A percentile compares a stretch with the other conserved stretches of the same genome.
Conservation (phyloP, 2,329 filamentous ascomycete species). For the Fusarium annulatum region DNA sequence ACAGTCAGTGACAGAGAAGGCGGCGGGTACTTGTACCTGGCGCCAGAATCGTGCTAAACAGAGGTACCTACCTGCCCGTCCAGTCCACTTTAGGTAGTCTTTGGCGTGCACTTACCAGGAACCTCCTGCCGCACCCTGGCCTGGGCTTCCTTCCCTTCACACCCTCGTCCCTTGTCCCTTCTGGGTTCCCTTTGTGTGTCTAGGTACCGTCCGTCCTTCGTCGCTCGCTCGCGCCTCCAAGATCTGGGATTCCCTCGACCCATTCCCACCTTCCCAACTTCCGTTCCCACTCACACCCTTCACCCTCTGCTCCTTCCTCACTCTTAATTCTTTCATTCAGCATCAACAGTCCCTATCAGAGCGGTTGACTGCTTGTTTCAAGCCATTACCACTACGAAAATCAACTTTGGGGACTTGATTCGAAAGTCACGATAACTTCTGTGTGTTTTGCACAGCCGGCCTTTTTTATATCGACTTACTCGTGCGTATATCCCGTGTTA, state of each 20-base stretch:
- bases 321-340: constrained; percentile 39
- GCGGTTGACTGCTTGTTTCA: constrained; percentile 36
- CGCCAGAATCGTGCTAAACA: constrained; percentile 32
- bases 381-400: constrained; percentile 21
- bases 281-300: constrained; percentile 45
- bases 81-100: neutral
- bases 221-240: constrained; percentile 42
- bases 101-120: constrained; percentile 36
- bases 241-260: constrained; percentile 46
- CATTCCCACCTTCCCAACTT: constrained; percentile 45
- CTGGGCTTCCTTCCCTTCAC: constrained; percentile 25
- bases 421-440: constrained; percentile 1
- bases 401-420: constrained; percentile 14
- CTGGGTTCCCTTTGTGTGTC: constrained; percentile 33
- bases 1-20: constrained; percentile 18
- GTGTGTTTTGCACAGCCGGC: constrained; percentile 4
- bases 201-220: constrained; percentile 28
- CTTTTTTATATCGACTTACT: constrained; percentile 14
- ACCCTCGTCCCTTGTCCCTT: constrained; percentile 36
- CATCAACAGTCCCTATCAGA: constrained; percentile 27
- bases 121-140: constrained; percentile 35
- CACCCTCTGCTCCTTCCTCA: constrained; percentile 41
- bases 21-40: constrained; percentile 37
- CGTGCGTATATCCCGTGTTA: constrained; percentile 42
- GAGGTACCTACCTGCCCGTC: constrained; percentile 30